Evolutionary conservation across 306 rosid species (phyloP), one percentile per base, ranked within the genome.

Genomic region (Lathyrus aphaca): DNA sequence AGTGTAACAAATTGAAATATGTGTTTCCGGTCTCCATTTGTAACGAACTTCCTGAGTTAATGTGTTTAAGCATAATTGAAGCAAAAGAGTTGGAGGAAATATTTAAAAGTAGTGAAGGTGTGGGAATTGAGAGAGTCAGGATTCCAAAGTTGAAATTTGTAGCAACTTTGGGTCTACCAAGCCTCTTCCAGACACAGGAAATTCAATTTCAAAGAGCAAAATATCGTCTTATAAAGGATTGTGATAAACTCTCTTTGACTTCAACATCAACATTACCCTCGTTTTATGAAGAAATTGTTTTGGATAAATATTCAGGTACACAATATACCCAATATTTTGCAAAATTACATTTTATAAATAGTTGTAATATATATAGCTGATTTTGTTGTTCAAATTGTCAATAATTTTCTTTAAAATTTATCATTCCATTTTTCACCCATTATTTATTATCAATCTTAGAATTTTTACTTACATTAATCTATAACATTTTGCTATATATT

Each of bases 51-150:
- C 62, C 50, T 32, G 23, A 50, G 21, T 11, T 68, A 12, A 4
- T 1, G 14, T 3, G 0, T 35, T 0, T 60, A 8, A 1, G 3
- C 0, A 38, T 77, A 15, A 0, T 0, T 0, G 12, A 6, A 18
- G 66, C 76, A 23, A 5, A 35, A 25, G 40, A 42, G 29, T 15
- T 77, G 0, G 23, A 17, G 42, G 49, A 76, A 61, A 44, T 76
- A 0, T 76, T 76, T 6, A 30, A 0, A 23, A 3, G 12, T 4
- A 25, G 29, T 65, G 15, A 30, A 6, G 38, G 25, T 40, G 27
- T 25, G 15, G 19, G 16, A 3, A 14, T 12, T 51, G 7, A 51
- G 1, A 48, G 35, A 8, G 58, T 69, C 5, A 19, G 16, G 25
- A 43, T 62, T 14, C 67, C 72, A 62, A 40, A 62, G 10, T 29